Evolutionary conservation across 805 yeast genomes (phyloP).

Genomic region (Wickerhamomyces sydowiorum): DNA sequence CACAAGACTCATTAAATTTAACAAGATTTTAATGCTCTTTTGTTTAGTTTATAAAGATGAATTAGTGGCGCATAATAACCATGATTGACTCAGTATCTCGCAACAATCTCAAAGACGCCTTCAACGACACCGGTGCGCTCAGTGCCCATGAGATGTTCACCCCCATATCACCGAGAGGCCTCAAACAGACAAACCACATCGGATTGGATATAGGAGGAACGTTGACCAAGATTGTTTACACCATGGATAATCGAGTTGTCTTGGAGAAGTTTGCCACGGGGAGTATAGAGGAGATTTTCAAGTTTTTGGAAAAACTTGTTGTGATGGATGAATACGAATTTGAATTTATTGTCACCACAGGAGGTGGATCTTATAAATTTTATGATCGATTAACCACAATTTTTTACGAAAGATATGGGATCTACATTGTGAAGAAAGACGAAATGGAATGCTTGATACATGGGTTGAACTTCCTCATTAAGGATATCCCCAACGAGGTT

Average conservation of each 20-base stretch:
- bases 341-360: slow-evolving; percentile 66
- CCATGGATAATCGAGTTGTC: not conserved
- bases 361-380: slow-evolving; percentile 89
- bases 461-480: slow-evolving; percentile 82
- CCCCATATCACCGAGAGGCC: not conserved
- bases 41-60: too few species aligned
- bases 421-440: slow-evolving; percentile 39
- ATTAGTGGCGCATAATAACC: too few species aligned
- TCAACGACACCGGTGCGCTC: not conserved
- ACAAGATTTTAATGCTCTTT: too few species aligned
- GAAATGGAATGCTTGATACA: slow-evolving; percentile 89
- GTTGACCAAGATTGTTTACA: slow-evolving; percentile 1
- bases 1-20: too few species aligned
- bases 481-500: slow-evolving; percentile 77
- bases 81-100: not conserved
- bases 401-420: not conserved
- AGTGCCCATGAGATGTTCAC: not conserved
- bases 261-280: slow-evolving; percentile 2
- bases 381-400: slow-evolving; percentile 43
- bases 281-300: not conserved
- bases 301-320: not conserved
- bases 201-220: slow-evolving; percentile 2
- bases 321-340: not conserved
- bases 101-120: not conserved
- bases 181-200: not conserved